phyloP scores from a whole-genome alignment of 768 basidiomycete genomes.

The Amanita molliuscula region DNA sequence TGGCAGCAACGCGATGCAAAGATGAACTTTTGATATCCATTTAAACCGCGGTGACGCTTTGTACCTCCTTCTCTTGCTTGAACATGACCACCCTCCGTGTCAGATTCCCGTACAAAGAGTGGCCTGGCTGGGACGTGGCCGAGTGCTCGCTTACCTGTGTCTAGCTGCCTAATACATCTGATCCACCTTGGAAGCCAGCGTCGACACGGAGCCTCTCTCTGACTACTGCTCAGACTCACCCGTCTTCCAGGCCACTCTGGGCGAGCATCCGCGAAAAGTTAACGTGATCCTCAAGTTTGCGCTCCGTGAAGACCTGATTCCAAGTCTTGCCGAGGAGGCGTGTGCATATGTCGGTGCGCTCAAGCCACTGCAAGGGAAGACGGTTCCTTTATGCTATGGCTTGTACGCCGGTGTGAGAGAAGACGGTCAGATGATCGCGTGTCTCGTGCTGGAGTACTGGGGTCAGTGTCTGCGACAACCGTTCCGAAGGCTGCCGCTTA shows the following conservation, averaged over 20 bases:
- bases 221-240: slow-evolving; percentile 29
- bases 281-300: slow-evolving; percentile 26
- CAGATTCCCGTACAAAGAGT: slow-evolving; percentile 20
- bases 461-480: slow-evolving; percentile 23
- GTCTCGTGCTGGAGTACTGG: slow-evolving; percentile 26
- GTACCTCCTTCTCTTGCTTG: no score
- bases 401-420: slow-evolving; percentile 21
- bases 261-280: slow-evolving; percentile 7
- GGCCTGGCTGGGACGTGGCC: slow-evolving; percentile 27
- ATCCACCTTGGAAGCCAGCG: slow-evolving; percentile 9
- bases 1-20: no score
- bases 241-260: slow-evolving; percentile 22
- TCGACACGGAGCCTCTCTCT: slow-evolving; percentile 19
- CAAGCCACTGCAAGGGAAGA: slow-evolving; percentile 20
- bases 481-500: slow-evolving; percentile 19
- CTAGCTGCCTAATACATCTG: slow-evolving; percentile 5
- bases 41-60: no score
- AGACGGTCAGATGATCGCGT: slow-evolving; percentile 23
- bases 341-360: slow-evolving; percentile 21
- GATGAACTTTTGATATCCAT: no score
- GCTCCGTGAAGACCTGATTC: slow-evolving; percentile 26
- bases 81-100: slow-evolving; percentile 19
- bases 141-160: no score
- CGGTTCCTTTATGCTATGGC: slow-evolving; percentile 24
- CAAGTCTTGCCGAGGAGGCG: slow-evolving; percentile 23